Percentiles rank a stretch among this genome's conserved stretches.
Evolutionary conservation across 2,329 filamentous ascomycete genomes (phyloP).

Genomic region (Cercospora sp.): DNA sequence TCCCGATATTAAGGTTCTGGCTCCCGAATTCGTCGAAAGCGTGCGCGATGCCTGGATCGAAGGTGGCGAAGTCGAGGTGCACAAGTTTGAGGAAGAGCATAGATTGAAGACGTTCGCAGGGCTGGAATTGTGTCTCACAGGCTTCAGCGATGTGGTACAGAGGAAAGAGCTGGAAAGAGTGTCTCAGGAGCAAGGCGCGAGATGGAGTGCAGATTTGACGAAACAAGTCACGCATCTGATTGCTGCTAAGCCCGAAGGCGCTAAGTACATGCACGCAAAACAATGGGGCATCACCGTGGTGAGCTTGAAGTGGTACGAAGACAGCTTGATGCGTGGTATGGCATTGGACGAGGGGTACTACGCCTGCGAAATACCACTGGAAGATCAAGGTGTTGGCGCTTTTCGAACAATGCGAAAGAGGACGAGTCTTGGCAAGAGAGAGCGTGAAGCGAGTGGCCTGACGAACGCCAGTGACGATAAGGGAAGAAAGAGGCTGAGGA

Average conservation of each 20-base stretch:
- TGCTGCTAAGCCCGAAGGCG: conserved; percentile 73
- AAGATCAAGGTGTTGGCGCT: conserved; percentile 74
- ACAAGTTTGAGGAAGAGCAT: conserved; percentile 66
- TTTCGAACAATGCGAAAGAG: conserved; percentile 50
- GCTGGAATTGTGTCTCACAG: conserved; percentile 67
- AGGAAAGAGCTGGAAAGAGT: conserved; percentile 69
- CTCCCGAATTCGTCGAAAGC: conserved; percentile 79
- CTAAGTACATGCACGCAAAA: conserved; percentile 87
- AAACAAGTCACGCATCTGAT: conserved; percentile 85
- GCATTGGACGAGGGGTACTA: conserved; percentile 84
- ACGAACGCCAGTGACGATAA: conserved; percentile 10
- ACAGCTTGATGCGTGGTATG: conserved; percentile 84
- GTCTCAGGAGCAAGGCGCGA: conserved; percentile 70
- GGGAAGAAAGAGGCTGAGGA: conserved; percentile 77
- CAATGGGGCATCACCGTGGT: conserved; percentile 80
- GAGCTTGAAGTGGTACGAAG: conserved; percentile 78
- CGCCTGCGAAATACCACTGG: conserved; percentile 67
- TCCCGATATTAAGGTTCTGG: conserved; percentile 80
- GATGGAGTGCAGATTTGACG: conserved; percentile 84
- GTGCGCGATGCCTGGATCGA: conserved; percentile 77
- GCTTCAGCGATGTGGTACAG: conserved; percentile 66
- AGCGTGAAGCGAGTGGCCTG: conserved; percentile 46
- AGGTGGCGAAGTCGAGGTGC: conserved; percentile 72
- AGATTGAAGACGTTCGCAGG: conserved; percentile 63
- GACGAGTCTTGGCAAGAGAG: conserved; percentile 58